Evolutionary conservation across 2,329 filamentous ascomycete genomes (phyloP), one percentile per base, ranked within the genome.

Genomic region (Elsinoe fawcettii): DNA sequence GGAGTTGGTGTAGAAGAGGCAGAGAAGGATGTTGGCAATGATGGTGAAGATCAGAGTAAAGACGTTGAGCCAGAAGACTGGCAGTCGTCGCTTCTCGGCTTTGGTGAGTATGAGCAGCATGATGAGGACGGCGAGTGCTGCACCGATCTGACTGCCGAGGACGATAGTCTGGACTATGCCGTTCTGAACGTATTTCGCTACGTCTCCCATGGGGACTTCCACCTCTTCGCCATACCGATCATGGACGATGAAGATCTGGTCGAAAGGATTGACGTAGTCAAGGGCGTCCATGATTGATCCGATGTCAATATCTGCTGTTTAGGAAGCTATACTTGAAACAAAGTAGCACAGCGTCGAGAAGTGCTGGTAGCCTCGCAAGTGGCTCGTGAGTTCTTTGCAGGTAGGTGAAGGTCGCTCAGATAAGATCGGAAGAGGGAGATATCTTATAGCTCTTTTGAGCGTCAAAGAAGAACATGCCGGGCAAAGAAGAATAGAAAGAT

Each of bases 121-220:
- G 43, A 86, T 63, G 16, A 91, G 74, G 65, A 90, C 80, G 60
- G 86, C 71, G 58, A 85, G 62, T 47, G 80, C 82, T 22, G 86
- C 82, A 27, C 88, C 88, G 54, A 90, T 76, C 68, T 92, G 87
- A 16, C 79, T 73, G 55, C 81, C 84, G 67, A 85, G 88, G 71
- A 84, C 85, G 74, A 88, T 82, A 66, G 71, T 75, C 34, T 77
- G 66, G 7, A 71, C 71, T 58, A 75, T 69, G 59, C 74, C 74
- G 66, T 79, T 79, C 58, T 73, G 68, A 56, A 76, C 69, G 51
- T 74, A 75, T 3, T 60, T 56, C 62, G 82, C 69, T 37, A 85
- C 59, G 2, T 70, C 66, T 7, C 61, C 47, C 58, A 84, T 68
- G 43, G 67, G 63, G 37, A 77, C 64, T 0, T 66, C 62, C 60